Evolutionary conservation across 2,329 filamentous ascomycete species (phyloP).

Genomic region (Aureobasidium subglaciale): DNA sequence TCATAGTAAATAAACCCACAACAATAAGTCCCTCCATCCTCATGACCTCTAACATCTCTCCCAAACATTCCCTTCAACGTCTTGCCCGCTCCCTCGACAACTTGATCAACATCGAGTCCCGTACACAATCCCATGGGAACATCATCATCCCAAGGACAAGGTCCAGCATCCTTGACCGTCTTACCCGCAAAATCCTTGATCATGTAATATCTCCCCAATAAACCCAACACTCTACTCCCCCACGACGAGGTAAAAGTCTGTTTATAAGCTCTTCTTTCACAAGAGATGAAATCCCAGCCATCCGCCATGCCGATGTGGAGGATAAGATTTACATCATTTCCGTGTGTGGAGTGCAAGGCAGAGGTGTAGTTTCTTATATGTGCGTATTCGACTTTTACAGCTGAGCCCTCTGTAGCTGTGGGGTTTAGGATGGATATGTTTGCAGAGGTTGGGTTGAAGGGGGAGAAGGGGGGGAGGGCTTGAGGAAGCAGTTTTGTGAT

Average conservation of each 20-base stretch:
- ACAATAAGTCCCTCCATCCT: constrained; percentile 15
- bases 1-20: constrained; percentile 18
- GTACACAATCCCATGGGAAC: constrained; percentile 15
- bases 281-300: constrained; percentile 15
- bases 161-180: constrained; percentile 7
- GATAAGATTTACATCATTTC: constrained; percentile 10
- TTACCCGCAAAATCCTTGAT: constrained; percentile 10
- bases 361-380: constrained; percentile 13
- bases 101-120: constrained; percentile 8
- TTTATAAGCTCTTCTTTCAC: constrained; percentile 16
- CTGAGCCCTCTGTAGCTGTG: background rate
- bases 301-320: constrained; percentile 16
- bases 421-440: constrained; percentile 17
- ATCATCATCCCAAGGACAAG: constrained; percentile 15
- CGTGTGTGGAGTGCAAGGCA: constrained; percentile 3
- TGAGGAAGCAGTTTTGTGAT: constrained; percentile 14
- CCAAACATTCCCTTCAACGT: background rate
- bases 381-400: constrained; percentile 14
- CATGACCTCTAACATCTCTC: constrained; percentile 8
- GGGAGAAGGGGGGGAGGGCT: background rate
- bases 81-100: constrained; percentile 7
- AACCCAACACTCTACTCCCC: background rate
- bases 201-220: constrained; percentile 8
- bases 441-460: constrained; percentile 1
- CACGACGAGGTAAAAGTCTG: constrained; percentile 12